A percentile compares a stretch with the other conserved stretches of the same genome.
Evolutionary conservation across 2,329 filamentous ascomycete species (phyloP).

Genomic region (Conoideocrella luteorostrata): DNA sequence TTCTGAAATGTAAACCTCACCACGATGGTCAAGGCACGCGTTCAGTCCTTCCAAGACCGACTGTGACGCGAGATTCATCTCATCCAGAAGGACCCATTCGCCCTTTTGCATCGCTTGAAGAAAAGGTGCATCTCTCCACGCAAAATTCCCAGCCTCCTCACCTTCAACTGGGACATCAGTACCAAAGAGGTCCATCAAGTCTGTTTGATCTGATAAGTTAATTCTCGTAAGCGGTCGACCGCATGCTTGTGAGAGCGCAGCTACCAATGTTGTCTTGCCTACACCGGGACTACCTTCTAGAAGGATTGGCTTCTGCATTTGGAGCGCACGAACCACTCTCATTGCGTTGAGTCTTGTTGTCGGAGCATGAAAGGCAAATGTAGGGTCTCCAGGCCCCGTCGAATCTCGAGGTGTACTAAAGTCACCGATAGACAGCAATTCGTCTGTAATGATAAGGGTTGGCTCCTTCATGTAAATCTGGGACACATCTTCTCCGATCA

Average conservation of each 20-base stretch:
- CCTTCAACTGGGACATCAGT: conserved; percentile 94
- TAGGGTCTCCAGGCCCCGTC: conserved; percentile 28
- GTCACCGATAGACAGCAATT: conserved; percentile 59
- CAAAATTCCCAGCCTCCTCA: conserved; percentile 83
- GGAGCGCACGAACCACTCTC: conserved; percentile 81
- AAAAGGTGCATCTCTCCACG: conserved; percentile 94
- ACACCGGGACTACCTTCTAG: conserved; percentile 97
- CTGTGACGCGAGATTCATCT: conserved; percentile 98
- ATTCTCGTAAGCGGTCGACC: conserved; percentile 84
- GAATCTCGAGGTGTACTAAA: conserved; percentile 58
- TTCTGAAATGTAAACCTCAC: conserved; percentile 92
- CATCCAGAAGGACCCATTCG: conserved; percentile 93
- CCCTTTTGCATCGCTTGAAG: conserved; percentile 93
- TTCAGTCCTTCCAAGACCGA: conserved; percentile 95
- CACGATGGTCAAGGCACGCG: conserved; percentile 91
- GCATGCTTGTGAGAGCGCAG: conserved; percentile 72
- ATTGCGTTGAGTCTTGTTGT: conserved; percentile 88
- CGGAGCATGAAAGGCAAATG: conserved; percentile 70
- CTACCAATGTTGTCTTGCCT: conserved; percentile 90
- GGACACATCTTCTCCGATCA: conserved; percentile 58
- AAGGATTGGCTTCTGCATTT: conserved; percentile 83
- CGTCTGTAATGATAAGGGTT: conserved; percentile 46
- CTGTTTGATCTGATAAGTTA: conserved; percentile 96
- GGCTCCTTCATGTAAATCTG: conserved; percentile 59
- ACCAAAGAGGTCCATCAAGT: conserved; percentile 94